A percentile compares a stretch with the other conserved stretches of the same genome.
Evolutionary conservation across 352 stramenopile species (phyloP).

Genomic region (Globisporangium echinulatum): DNA sequence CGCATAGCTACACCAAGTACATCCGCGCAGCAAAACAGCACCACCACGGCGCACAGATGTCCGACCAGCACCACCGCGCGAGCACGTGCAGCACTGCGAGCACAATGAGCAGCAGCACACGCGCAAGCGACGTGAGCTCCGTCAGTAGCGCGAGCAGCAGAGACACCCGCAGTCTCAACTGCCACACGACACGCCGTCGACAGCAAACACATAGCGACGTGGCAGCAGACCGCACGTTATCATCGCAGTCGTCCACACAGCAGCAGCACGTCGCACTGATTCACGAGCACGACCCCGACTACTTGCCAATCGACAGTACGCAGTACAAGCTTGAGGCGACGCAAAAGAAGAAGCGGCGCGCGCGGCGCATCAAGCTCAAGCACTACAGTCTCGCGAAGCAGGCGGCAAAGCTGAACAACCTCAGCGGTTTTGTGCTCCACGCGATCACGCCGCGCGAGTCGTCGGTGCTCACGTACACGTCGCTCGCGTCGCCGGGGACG

Average conservation of each 20-base stretch:
- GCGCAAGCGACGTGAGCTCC: conserved; percentile 5
- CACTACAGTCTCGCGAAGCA: conserved; percentile 17
- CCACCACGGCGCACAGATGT: background rate
- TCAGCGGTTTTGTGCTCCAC: conserved; percentile 54
- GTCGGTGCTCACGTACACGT: conserved; percentile 42
- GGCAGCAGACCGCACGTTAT: background rate
- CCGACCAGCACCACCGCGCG: conserved; percentile 6
- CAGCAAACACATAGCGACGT: background rate
- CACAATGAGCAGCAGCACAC: conserved; percentile 16
- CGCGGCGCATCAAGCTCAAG: conserved; percentile 17
- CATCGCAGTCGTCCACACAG: background rate
- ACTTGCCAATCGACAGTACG: conserved; percentile 15
- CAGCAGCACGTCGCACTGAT: conserved; percentile 4
- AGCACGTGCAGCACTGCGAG: conserved; percentile 13
- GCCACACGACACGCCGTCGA: background rate
- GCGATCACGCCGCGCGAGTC: conserved; percentile 54
- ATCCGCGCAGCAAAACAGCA: conserved; percentile 9
- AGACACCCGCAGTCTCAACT: background rate
- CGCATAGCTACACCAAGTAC: conserved; percentile 8
- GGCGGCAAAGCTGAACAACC: conserved; percentile 26
- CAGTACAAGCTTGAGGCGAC: conserved; percentile 9
- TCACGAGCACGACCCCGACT: conserved; percentile 12
- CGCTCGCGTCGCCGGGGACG: conserved; percentile 27
- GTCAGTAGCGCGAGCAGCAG: conserved; percentile 3
- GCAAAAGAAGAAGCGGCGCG: conserved; percentile 14